Evolutionary conservation across 768 basidiomycete genomes (phyloP).

Genomic region (Lactarius pseudohatsudake): DNA sequence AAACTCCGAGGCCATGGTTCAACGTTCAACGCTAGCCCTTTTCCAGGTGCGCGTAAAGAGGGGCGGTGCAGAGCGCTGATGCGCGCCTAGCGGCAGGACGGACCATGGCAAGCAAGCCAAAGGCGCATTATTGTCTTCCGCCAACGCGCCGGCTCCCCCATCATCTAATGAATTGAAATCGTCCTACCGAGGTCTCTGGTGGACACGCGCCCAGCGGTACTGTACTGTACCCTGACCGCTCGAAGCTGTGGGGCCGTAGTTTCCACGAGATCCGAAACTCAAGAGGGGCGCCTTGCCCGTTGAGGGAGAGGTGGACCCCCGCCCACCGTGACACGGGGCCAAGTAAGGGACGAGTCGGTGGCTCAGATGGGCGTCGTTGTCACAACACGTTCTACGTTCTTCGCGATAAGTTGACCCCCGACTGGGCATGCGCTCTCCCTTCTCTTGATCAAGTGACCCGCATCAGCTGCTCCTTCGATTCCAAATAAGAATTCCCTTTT

Average conservation of each 20-base stretch:
- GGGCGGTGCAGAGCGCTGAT: not conserved
- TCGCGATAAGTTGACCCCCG: conserved; percentile 2
- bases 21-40: not conserved
- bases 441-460: conserved; percentile 15
- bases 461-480: not conserved
- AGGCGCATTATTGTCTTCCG: not conserved
- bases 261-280: conserved; percentile 15
- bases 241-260: conserved; percentile 4
- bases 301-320: conserved; percentile 1
- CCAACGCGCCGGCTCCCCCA: not conserved
- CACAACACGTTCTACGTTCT: conserved; percentile 18
- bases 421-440: not conserved
- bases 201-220: not conserved
- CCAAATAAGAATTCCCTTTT: not conserved
- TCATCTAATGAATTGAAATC: not conserved
- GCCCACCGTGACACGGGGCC: conserved; percentile 17
- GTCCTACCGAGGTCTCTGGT: not conserved
- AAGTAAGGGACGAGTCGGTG: conserved; percentile 1
- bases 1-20: conserved; percentile 7
- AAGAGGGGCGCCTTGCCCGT: not conserved
- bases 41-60: not conserved
- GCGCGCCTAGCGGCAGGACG: not conserved
- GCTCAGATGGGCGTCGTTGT: conserved; percentile 11
- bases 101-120: not conserved
- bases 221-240: not conserved